Evolutionary conservation across 306 rosid genomes (phyloP).

Genomic region (Neltuma alba): DNA sequence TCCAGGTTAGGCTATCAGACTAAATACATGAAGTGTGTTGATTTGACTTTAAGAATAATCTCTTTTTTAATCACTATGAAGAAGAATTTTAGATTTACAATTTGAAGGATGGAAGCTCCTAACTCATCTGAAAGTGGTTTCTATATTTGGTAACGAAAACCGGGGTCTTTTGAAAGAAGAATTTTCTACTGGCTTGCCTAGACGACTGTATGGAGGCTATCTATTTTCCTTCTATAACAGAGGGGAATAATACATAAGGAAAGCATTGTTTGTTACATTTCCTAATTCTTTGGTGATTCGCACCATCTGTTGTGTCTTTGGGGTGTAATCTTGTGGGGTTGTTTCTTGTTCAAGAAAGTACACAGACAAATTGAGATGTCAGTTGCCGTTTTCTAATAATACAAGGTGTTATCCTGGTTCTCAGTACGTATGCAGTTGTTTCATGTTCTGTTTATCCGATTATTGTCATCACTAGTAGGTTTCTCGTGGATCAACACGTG

Average conservation of each 20-base stretch:
- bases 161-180: slow-evolving; percentile 14
- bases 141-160: slow-evolving; percentile 17
- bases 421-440: neutral
- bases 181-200: slow-evolving; percentile 9
- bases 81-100: slow-evolving; percentile 3
- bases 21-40: slow-evolving; percentile 18
- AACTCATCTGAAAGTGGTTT: slow-evolving; percentile 12
- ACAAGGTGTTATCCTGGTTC: neutral
- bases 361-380: slow-evolving; percentile 12
- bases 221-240: neutral
- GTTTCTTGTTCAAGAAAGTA: slow-evolving; percentile 1
- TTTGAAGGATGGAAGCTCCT: slow-evolving; percentile 19
- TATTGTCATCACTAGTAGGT: neutral
- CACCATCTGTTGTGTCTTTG: neutral
- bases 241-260: neutral
- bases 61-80: slow-evolving; percentile 3
- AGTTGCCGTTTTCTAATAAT: slow-evolving; percentile 21
- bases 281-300: slow-evolving; percentile 2
- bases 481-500: neutral
- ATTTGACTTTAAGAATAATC: slow-evolving; percentile 21
- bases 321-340: slow-evolving; percentile 7
- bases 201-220: neutral
- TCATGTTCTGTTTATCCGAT: neutral
- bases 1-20: slow-evolving; percentile 67
- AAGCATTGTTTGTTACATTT: slow-evolving; percentile 9